A percentile compares a stretch with the other conserved stretches of the same genome.
These are phyloP conservation scores for Hemileccinum rubropunctum DNA, from an alignment of 768 basidiomycete species.

Conservation along the genomic window DNA sequence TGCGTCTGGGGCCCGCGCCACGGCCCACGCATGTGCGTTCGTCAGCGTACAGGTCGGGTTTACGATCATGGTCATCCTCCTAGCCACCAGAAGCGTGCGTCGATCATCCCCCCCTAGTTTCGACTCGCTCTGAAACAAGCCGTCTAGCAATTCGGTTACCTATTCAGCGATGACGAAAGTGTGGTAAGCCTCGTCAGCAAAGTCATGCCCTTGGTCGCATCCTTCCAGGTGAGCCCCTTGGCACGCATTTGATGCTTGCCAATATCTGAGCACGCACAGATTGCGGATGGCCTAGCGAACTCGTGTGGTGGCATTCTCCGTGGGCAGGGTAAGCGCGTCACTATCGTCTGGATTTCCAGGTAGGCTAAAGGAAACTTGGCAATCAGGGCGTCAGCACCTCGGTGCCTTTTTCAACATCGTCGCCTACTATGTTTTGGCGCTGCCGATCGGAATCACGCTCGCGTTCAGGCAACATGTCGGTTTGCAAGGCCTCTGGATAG, in stretches of 20 bases:
- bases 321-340: conserved; percentile 39
- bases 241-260: neutral
- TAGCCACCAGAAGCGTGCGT: conserved; percentile 56
- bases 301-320: conserved; percentile 50
- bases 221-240: conserved; percentile 42
- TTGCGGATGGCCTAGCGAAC: conserved; percentile 51
- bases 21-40: conserved; percentile 62
- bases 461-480: conserved; percentile 46
- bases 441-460: conserved; percentile 51
- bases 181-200: conserved; percentile 48
- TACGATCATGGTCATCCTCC: conserved; percentile 56
- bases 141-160: conserved; percentile 53
- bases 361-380: conserved; percentile 3
- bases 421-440: conserved; percentile 56
- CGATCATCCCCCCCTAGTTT: neutral
- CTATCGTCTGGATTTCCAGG: no score
- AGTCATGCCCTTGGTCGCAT: conserved; percentile 54
- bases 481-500: conserved; percentile 52
- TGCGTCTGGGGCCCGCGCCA: conserved; percentile 57
- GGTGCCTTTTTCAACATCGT: conserved; percentile 73
- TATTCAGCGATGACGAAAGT: conserved; percentile 63
- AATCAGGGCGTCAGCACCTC: conserved; percentile 56
- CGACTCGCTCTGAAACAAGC: neutral
- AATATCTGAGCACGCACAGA: conserved; percentile 24
- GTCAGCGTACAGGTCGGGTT: conserved; percentile 59